These are phyloP conservation scores for Quercus suber DNA, from an alignment of 306 rosid species.

Conservation along the genomic window DNA sequence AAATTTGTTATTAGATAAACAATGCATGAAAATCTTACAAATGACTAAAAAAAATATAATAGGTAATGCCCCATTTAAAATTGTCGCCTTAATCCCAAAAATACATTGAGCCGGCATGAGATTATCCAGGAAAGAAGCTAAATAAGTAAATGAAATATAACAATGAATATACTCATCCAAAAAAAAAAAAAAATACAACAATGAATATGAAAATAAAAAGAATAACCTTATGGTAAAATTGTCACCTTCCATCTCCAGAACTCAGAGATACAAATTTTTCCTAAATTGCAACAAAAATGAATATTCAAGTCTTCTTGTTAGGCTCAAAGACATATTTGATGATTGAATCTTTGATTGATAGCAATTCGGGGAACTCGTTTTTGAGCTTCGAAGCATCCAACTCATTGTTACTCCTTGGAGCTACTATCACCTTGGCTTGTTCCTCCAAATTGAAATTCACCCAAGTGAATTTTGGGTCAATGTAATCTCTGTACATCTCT, in stretches of 20 bases:
- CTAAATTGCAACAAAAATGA: neutral
- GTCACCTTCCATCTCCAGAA: neutral
- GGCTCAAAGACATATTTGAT: slow-evolving; percentile 63
- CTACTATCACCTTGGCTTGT: slow-evolving; percentile 67
- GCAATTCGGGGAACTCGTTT: slow-evolving; percentile 51
- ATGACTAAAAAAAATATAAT: too few species aligned
- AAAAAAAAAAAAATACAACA: too few species aligned
- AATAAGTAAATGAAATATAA: too few species aligned
- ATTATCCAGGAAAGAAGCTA: too few species aligned
- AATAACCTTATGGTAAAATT: too few species aligned
- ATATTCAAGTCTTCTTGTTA: slow-evolving; percentile 51
- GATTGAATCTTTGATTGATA: slow-evolving; percentile 57
- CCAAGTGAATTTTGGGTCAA: slow-evolving; percentile 61
- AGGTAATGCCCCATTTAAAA: too few species aligned
- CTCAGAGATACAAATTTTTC: slow-evolving; percentile 15
- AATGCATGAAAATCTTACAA: too few species aligned
- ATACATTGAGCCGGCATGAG: too few species aligned
- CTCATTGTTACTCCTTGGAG: slow-evolving; percentile 69
- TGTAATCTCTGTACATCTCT: slow-evolving; percentile 55
- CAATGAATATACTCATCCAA: too few species aligned
- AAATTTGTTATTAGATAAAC: too few species aligned
- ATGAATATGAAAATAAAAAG: too few species aligned
- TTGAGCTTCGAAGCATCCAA: slow-evolving; percentile 67
- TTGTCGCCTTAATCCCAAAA: too few species aligned
- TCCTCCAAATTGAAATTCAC: slow-evolving; percentile 55